Evolutionary conservation across 768 basidiomycete genomes (phyloP), one percentile per base, ranked within the genome.

Genomic region (Suillus decipiens): DNA sequence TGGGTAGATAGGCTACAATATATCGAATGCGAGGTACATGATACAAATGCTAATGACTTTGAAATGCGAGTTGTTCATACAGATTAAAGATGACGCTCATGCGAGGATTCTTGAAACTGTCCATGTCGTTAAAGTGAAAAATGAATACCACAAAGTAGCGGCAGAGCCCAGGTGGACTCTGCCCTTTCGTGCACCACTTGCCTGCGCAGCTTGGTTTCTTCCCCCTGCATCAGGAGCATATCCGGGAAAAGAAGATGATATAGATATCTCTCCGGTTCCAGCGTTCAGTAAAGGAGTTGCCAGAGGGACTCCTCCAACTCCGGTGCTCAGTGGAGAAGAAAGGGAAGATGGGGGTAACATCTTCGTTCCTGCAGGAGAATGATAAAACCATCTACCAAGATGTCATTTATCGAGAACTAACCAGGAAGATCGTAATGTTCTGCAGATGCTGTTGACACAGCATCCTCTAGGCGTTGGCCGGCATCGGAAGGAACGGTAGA

Each of bases 401-500:
- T 19, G 54, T 24, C 58, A 61, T 54, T 9, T 24, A 58, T 14
- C 28, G 15, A 7, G 45, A 15, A 70, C 69, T 12, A 37, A 73
- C 79, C 55, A 62, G 77, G 63, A 73, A 77, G 59, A 61, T 76
- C 70, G 15, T 47, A 36, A 33, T 65, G 70, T 5, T 63, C 69
- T 39, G 24, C 53, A 15, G 79, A 77, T 67, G 79, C 82, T 8
- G 59, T 53, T 22, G 69, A 68, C 9, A 83, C 69, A 15, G 77
- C 81, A 1, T 71, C 66, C 37, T 75, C 70, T 11, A 84, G 68
- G 19, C 64, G 65, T 31, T 77, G 77, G 2, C 70, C 77, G 1
- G 86, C 87, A 65, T 89, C 80, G 3, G 66, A 12, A 1, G 89
- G 86, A 1, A 92, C 86, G 0, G 89, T 92, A 17, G 90, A 91